A percentile compares a stretch with the other conserved stretches of the same genome.
phyloP scores from a whole-genome alignment of 352 stramenopile genomes.

The Pythium insidiosum region DNA sequence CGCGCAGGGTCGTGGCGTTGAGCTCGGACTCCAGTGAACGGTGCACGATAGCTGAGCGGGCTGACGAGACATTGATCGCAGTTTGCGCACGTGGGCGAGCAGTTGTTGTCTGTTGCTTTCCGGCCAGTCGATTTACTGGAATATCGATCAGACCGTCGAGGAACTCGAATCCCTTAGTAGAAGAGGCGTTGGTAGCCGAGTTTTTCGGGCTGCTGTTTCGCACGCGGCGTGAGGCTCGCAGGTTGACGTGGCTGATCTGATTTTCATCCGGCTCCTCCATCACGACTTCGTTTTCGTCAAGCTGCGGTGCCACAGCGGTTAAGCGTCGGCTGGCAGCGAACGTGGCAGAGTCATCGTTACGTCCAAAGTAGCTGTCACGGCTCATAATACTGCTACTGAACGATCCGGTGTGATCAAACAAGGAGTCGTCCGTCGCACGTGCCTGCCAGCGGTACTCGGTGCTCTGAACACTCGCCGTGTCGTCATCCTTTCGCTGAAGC shows the following conservation, averaged over 20 bases:
- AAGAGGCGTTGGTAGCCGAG: background rate
- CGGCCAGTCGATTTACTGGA: too few relatives aligned
- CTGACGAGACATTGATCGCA: too few relatives aligned
- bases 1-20: constrained; percentile 9
- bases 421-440: constrained; percentile 10
- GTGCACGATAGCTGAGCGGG: too few relatives aligned
- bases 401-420: constrained; percentile 15
- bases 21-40: too few relatives aligned
- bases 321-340: too few relatives aligned
- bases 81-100: too few relatives aligned
- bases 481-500: too few relatives aligned
- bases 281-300: constrained; percentile 7
- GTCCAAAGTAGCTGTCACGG: constrained; percentile 12
- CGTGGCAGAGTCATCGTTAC: background rate
- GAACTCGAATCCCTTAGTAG: constrained; percentile 12
- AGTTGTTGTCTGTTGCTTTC: too few relatives aligned
- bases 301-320: too few relatives aligned
- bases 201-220: background rate
- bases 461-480: constrained; percentile 4
- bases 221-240: background rate
- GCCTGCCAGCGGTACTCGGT: constrained; percentile 9
- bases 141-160: constrained; percentile 11
- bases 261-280: constrained; percentile 14
- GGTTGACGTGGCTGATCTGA: constrained; percentile 12
- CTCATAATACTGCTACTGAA: constrained; percentile 12